phyloP scores from a whole-genome alignment of 2,329 filamentous ascomycete genomes.

The Aciculosporium take region DNA sequence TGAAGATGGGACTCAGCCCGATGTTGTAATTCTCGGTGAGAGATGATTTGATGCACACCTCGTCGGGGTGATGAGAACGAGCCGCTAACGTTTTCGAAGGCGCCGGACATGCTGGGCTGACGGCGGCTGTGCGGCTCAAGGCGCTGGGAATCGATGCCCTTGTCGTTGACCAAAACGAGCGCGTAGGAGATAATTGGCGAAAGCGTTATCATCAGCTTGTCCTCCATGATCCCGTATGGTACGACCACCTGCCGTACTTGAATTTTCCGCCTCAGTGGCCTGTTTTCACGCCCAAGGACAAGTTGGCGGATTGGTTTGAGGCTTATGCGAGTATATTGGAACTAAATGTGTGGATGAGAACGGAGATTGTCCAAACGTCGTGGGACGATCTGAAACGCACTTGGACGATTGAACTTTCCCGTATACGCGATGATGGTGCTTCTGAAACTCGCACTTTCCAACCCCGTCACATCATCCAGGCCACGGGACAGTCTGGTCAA shows the following conservation, averaged over 20 bases:
- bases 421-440: slow-evolving; percentile 33
- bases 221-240: slow-evolving; percentile 52
- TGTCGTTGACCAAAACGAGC: slow-evolving; percentile 42
- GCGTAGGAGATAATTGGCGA: slow-evolving; percentile 51
- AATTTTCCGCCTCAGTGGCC: slow-evolving; percentile 52
- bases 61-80: not conserved
- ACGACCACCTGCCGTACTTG: slow-evolving; percentile 48
- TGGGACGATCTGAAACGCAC: slow-evolving; percentile 34
- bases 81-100: slow-evolving; percentile 20
- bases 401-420: slow-evolving; percentile 43
- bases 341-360: slow-evolving; percentile 50
- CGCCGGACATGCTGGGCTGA: slow-evolving; percentile 46
- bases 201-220: slow-evolving; percentile 49
- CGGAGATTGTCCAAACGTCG: slow-evolving; percentile 29
- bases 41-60: not conserved
- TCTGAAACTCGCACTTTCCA: slow-evolving; percentile 38
- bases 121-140: slow-evolving; percentile 42
- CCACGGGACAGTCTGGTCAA: slow-evolving; percentile 55
- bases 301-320: slow-evolving; percentile 55
- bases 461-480: slow-evolving; percentile 50
- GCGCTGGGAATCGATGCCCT: slow-evolving; percentile 41
- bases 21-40: slow-evolving; percentile 47
- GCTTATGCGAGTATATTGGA: slow-evolving; percentile 50
- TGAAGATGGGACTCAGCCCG: slow-evolving; percentile 31
- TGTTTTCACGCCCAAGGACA: slow-evolving; percentile 58